Evolutionary conservation across 257 asterid genomes (phyloP).

Genomic region (Mitragyna speciosa): DNA sequence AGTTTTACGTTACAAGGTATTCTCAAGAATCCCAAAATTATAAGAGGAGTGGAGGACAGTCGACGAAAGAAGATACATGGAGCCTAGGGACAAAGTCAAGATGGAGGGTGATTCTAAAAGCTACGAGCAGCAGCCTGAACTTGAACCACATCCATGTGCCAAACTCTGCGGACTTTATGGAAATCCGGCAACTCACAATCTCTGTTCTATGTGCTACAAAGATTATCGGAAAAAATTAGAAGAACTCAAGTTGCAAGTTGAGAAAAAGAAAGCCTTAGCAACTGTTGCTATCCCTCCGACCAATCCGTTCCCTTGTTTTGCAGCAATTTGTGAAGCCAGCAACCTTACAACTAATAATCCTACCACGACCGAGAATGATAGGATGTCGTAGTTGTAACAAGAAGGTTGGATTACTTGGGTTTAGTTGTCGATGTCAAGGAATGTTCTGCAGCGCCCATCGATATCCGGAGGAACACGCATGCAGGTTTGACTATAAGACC

Average conservation of each 20-base stretch:
- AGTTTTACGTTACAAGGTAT: too few species aligned
- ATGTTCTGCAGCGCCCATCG: slow-evolving; percentile 8
- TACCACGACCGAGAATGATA: not conserved
- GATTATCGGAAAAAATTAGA: not conserved
- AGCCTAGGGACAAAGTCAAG: not conserved
- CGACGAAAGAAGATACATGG: not conserved
- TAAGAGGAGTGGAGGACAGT: too few species aligned
- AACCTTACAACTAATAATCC: too few species aligned
- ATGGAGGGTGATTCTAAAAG: not conserved
- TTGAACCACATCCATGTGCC: not conserved
- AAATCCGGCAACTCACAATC: not conserved
- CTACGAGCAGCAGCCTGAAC: not conserved
- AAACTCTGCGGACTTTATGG: slow-evolving; percentile 15
- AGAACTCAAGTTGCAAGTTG: not conserved
- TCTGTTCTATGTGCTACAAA: slow-evolving; percentile 12
- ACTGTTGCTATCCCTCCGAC: too few species aligned
- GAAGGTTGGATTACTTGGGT: slow-evolving; percentile 1
- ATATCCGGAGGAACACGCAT: slow-evolving; percentile 12
- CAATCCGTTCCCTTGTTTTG: not conserved
- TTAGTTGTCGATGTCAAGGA: slow-evolving; percentile 15
- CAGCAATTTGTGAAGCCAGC: not conserved
- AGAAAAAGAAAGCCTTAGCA: not conserved
- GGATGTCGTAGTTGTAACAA: not conserved
- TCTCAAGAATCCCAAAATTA: too few species aligned
- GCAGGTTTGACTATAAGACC: slow-evolving; percentile 5